Base-by-base conservation (phyloP, 78 protist genomes). In the slime mould (Dictyostelium discoideum) region DNA sequence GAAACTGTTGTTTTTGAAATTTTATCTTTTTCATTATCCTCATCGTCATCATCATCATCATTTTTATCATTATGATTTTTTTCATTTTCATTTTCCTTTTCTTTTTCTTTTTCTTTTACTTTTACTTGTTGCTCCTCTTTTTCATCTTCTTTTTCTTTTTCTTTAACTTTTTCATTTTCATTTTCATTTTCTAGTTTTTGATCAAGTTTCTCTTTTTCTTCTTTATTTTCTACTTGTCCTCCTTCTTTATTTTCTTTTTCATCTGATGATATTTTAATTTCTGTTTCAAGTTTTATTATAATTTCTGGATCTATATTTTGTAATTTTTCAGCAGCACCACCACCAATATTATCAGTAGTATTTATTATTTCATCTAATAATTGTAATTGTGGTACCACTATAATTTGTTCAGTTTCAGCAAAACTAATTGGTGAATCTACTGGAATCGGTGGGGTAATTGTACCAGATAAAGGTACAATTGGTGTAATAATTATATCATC, bases 361-460 rank as follows among this genome's bases (percentile, higher is more conserved):
- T 24, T 69, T 26, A 69, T 69, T 26, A 69, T 69, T 11, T 69
- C 32, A 11, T 74, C 81, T 37, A 29, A 20, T 74, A 32, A 74
- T 74, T 29, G 81, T 74, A 39, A 10, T 74, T 29, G 46, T 74
- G 42, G 81, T 18, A 16, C 24, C 37, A 18, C 24, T 74, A 18
- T 32, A 13, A 37, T 74, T 74, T 37, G 46, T 37, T 74, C 81
- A 13, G 48, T 26, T 74, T 10, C 20, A 16, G 81, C 81, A 74
- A 74, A 74, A 37, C 18, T 74, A 37, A 74, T 37, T 74, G 81
- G 81, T 74, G 81, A 74, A 74, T 74, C 81, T 13, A 74, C 14
- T 26, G 39, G 39, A 69, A 11, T 69, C 0, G 39, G 32, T 69
- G 77, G 77, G 4, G 77, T 69, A 11, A 69, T 69, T 24, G 32